Evolutionary conservation across 176 grass and related monocot genomes (phyloP), one percentile per base, ranked within the genome.

Genomic region (Urochloa ruziziensis): DNA sequence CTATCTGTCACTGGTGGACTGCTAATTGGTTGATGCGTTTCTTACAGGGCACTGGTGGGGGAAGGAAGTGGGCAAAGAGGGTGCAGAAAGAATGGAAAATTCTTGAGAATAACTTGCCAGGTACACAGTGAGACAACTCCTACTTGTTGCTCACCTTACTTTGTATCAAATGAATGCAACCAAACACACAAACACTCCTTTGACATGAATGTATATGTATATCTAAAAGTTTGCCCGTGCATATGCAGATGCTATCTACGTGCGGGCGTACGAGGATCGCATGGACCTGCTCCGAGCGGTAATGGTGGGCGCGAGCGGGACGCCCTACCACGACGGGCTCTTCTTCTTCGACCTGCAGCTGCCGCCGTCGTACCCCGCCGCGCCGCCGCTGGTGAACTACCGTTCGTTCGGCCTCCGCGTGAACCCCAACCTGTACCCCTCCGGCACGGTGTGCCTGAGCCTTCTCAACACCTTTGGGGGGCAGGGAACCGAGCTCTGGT

Each of bases 361-460:
- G 0, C 83, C 83, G 0, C 54, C 73, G 1, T 36, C 49, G 0
- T 85, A 79, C 30, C 83, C 83, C 0, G 4, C 19, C 0, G 2
- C 4, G 2, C 82, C 82, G 2, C 82, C 70, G 10, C 57, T 47
- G 24, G 81, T 88, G 51, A 51, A 59, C 74, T 84, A 84, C 12
- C 74, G 54, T 2, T 88, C 86, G 0, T 67, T 60, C 12, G 86
- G 81, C 0, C 27, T 84, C 10, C 43, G 67, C 12, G 25, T 84
- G 37, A 88, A 88, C 49, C 86, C 86, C 7, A 88, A 88, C 67
- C 30, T 88, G 4, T 83, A 83, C 51, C 24, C 33, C 0, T 84
- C 80, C 3, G 66, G 86, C 2, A 84, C 76, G 0, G 80, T 83
- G 34, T 88, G 86, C 36, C 44, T 79, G 0, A 83, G 80, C 80